A percentile compares a stretch with the other conserved stretches of the same genome.
These are phyloP conservation scores for Populus tremula DNA, from an alignment of 345 rosid genomes.

Conservation along the genomic window DNA sequence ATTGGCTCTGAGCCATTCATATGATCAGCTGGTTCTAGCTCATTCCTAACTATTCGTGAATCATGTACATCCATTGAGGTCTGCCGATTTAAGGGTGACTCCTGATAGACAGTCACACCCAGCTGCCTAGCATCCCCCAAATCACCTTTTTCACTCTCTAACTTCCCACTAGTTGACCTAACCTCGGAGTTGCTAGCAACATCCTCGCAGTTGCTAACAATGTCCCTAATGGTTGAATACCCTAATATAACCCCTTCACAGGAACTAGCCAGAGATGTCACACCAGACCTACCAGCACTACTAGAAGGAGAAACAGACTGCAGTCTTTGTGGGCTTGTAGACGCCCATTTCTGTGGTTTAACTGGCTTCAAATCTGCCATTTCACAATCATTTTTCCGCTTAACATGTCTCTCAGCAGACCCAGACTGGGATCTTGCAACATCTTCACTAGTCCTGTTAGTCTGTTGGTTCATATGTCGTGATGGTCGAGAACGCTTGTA, in stretches of 20 bases:
- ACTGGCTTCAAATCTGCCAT: slow-evolving; percentile 37
- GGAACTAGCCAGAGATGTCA: slow-evolving; percentile 33
- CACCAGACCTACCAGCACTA: slow-evolving; percentile 34
- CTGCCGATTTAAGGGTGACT: slow-evolving; percentile 20
- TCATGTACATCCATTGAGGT: slow-evolving; percentile 27
- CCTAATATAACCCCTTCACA: slow-evolving; percentile 31
- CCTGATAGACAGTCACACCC: slow-evolving; percentile 22
- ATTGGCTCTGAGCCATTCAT: slow-evolving; percentile 21
- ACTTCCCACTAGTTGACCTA: slow-evolving; percentile 26
- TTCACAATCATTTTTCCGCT: slow-evolving; percentile 47
- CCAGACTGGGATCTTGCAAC: slow-evolving; percentile 29
- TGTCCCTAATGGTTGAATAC: slow-evolving; percentile 20
- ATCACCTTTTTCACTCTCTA: slow-evolving; percentile 23
- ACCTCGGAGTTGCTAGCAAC: slow-evolving; percentile 14
- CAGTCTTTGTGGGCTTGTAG: slow-evolving; percentile 44
- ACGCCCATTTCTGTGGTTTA: slow-evolving; percentile 48
- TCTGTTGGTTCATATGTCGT: slow-evolving; percentile 45
- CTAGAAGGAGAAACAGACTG: slow-evolving; percentile 45
- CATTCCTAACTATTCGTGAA: slow-evolving; percentile 30
- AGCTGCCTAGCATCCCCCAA: slow-evolving; percentile 11
- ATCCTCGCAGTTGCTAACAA: slow-evolving; percentile 17
- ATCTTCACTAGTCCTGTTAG: slow-evolving; percentile 49
- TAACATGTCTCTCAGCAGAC: slow-evolving; percentile 44
- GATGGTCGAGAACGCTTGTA: slow-evolving; percentile 46
- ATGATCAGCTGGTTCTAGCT: slow-evolving; percentile 8